A percentile compares a stretch with the other conserved stretches of the same genome.
phyloP scores from a whole-genome alignment of 345 rosid species.

The Camelina neglecta region DNA sequence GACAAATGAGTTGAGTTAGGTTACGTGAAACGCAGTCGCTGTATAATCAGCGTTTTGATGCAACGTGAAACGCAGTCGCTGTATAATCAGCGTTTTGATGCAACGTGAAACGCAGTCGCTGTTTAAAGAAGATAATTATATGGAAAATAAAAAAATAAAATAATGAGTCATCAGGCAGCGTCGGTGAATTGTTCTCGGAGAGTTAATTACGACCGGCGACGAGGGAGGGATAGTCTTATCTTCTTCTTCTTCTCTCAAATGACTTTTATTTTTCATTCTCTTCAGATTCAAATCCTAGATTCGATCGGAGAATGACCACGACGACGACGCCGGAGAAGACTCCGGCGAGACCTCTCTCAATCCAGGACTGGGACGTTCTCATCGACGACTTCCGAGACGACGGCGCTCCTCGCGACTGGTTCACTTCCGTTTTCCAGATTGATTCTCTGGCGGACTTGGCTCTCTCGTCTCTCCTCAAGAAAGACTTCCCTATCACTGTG shows the following conservation, averaged over 20 bases:
- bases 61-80: too few species aligned
- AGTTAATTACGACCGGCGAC: slow-evolving; percentile 34
- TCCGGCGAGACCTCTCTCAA: slow-evolving; percentile 53
- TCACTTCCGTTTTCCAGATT: slow-evolving; percentile 52
- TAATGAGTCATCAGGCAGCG: slow-evolving; percentile 42
- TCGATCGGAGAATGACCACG: slow-evolving; percentile 43
- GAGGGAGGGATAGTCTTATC: slow-evolving; percentile 23
- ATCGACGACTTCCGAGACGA: slow-evolving; percentile 80
- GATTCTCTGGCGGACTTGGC: slow-evolving; percentile 61
- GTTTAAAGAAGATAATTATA: neutral
- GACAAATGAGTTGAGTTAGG: neutral
- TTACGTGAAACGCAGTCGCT: too few species aligned
- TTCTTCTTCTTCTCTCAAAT: neutral
- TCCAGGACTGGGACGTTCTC: slow-evolving; percentile 84
- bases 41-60: too few species aligned
- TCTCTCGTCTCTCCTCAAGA: slow-evolving; percentile 63
- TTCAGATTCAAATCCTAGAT: slow-evolving; percentile 35
- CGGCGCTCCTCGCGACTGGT: slow-evolving; percentile 59
- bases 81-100: too few species aligned
- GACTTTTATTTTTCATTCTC: slow-evolving; percentile 10
- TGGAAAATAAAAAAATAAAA: neutral
- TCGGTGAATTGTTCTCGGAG: slow-evolving; percentile 31
- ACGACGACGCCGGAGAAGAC: slow-evolving; percentile 51
- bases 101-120: too few species aligned
- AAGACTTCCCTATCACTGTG: slow-evolving; percentile 63